Evolutionary conservation across 2,329 filamentous ascomycete species (phyloP), one percentile per base, ranked within the genome.

Genomic region (Epichloe glyceriae): DNA sequence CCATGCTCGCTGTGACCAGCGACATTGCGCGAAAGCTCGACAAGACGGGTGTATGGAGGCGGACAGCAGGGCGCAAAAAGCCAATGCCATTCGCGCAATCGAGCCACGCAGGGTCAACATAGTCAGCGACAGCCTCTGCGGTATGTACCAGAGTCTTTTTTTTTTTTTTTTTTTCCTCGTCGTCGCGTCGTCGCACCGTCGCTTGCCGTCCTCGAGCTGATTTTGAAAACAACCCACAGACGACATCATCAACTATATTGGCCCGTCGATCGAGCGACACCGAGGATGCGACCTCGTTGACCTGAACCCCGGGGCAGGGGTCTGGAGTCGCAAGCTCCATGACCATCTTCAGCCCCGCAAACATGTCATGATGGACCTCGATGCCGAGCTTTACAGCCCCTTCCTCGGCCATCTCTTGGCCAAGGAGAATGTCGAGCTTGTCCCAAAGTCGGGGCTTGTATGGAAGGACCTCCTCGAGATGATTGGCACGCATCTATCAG

Each of bases 231-330:
- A 43, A 47, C 10, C 10, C n/a, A 14, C 47, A 82, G 85, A 88
- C 61, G 82, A 91, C 58, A 70, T 86, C 14, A 59, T 95, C 44
- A 63, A 78, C 6, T 86, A 86, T 53, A 69, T 94, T n/a, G 79
- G 77, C 2, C 75, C 78, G 1, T 81, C 80, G 3, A 74, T 97
- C 17, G 70, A 79, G 35, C 77, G 80, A 43, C 83, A 93, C 64
- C 70, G 73, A 47, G 86, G 87, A 50, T 89, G 90, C 67, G 89
- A 95, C 60, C 76, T 97, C 43, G 72, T 98, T 59, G 91, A 97
- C 62, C 71, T 95, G 51, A 88, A 90, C 64, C 91, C 91, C 0
- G 89, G 89, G 14, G 70, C 71, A 1, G 88, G 89, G 8, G 50
- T 95, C 2, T 93, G 85, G 80, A 95, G 90, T 35, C 72, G 73